Evolutionary conservation across 2,329 filamentous ascomycete genomes (phyloP).

Genomic region (Ascochyta clinopodiicola): DNA sequence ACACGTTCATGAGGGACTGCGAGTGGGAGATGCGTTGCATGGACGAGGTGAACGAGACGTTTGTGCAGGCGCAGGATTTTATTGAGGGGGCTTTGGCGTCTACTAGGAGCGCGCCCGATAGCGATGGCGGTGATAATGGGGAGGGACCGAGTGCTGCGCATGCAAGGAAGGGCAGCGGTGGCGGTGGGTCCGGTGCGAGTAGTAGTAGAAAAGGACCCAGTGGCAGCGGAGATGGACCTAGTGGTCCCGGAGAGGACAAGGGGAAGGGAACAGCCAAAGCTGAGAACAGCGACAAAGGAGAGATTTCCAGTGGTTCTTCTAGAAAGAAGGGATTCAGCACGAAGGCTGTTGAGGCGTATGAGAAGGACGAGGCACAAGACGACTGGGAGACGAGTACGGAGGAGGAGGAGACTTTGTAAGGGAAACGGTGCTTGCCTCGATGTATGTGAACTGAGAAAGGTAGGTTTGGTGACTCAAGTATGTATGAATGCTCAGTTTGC

Average conservation of each 20-base stretch:
- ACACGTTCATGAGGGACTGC: not conserved
- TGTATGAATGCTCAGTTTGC: not conserved
- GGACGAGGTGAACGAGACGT: not conserved
- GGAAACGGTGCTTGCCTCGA: not conserved
- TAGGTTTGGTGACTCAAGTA: not conserved
- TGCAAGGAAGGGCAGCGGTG: not conserved
- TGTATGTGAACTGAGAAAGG: not conserved
- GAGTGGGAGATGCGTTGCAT: not conserved
- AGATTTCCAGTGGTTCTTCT: not conserved
- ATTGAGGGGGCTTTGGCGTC: not conserved
- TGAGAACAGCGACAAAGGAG: not conserved
- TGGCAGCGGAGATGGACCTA: too few species aligned
- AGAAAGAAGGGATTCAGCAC: not conserved
- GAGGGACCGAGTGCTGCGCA: too few species aligned
- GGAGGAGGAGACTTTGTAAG: not conserved
- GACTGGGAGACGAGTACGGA: not conserved
- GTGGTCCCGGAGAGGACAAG: not conserved
- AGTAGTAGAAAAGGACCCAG: too few species aligned
- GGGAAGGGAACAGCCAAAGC: not conserved
- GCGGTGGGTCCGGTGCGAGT: not conserved
- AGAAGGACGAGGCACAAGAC: not conserved
- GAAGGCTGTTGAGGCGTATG: too few species aligned
- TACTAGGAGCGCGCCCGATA: not conserved
- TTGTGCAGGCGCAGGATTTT: not conserved
- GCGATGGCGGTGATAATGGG: not conserved